phyloP scores from a whole-genome alignment of 2,329 filamentous ascomycete species.

The Tolypocladium album region DNA sequence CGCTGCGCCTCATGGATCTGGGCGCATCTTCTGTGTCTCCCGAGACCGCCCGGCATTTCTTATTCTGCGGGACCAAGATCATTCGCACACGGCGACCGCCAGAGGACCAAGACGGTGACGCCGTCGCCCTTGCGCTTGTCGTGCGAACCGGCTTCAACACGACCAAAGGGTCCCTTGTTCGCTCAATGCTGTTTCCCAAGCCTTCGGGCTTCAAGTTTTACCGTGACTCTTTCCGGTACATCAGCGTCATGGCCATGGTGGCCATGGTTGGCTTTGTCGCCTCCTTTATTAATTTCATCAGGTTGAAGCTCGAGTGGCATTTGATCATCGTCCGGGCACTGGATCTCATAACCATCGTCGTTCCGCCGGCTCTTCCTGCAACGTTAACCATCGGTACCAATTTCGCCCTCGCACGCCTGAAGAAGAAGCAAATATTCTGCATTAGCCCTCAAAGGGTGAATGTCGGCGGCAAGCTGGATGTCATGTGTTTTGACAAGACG shows the following conservation, averaged over 20 bases:
- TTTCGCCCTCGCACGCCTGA: slow-evolving; percentile 80
- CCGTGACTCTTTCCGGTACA: slow-evolving; percentile 93
- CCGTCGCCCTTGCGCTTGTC: slow-evolving; percentile 82
- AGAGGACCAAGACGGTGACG: slow-evolving; percentile 75
- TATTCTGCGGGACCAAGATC: slow-evolving; percentile 94
- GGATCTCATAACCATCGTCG: slow-evolving; percentile 94
- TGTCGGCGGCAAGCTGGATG: slow-evolving; percentile 87
- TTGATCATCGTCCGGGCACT: slow-evolving; percentile 85
- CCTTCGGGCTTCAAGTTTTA: slow-evolving; percentile 99
- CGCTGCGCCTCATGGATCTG: slow-evolving; percentile 65
- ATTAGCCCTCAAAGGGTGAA: slow-evolving; percentile 97
- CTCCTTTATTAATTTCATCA: slow-evolving; percentile 88
- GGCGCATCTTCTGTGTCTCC: slow-evolving; percentile 73
- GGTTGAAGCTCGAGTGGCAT: slow-evolving; percentile 74
- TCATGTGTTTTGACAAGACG: slow-evolving; percentile 98
- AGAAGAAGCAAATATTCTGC: slow-evolving; percentile 86
- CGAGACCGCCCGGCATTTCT: slow-evolving; percentile 75
- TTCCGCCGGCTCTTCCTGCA: slow-evolving; percentile 86
- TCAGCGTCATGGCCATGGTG: slow-evolving; percentile 87
- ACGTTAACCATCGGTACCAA: slow-evolving; percentile 95
- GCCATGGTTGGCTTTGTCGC: slow-evolving; percentile 80
- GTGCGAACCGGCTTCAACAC: slow-evolving; percentile 95
- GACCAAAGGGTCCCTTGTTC: slow-evolving; percentile 88
- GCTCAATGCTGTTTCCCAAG: slow-evolving; percentile 97
- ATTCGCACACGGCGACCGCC: slow-evolving; percentile 83